Evolutionary conservation across 2,329 filamentous ascomycete species (phyloP).

Genomic region (Colletotrichum sp.): DNA sequence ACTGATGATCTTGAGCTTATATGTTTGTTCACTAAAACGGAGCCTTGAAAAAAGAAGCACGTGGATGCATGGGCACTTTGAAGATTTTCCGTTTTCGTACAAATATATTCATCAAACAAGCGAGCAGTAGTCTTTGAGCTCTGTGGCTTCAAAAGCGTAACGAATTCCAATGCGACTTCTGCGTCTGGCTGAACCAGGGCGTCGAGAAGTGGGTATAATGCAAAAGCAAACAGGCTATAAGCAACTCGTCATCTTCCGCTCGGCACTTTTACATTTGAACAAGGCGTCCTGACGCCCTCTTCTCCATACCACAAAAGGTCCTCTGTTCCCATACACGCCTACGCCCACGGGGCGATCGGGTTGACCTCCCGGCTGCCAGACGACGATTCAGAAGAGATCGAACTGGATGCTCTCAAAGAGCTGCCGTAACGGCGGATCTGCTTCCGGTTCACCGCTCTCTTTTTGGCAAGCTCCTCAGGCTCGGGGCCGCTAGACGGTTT

Average conservation of each 20-base stretch:
- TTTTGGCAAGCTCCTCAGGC: conserved; percentile 47
- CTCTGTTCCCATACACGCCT: neutral
- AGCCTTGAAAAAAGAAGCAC: neutral
- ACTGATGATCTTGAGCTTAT: neutral
- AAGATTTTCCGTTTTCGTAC: neutral
- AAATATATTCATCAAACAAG: neutral
- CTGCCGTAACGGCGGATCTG: conserved; percentile 29
- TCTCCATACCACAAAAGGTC: neutral
- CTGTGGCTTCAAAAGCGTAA: neutral
- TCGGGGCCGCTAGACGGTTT: conserved; percentile 49
- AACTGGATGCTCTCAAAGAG: conserved; percentile 29
- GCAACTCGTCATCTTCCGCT: neutral
- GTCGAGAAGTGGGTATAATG: conserved; percentile 9
- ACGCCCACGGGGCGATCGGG: conserved; percentile 36
- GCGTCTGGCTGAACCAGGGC: neutral
- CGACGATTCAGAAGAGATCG: conserved; percentile 39
- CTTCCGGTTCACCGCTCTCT: conserved; percentile 35
- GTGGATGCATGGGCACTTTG: neutral
- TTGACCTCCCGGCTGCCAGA: conserved; percentile 35
- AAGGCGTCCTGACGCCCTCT: neutral
- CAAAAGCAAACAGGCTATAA: neutral
- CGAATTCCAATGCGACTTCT: neutral
- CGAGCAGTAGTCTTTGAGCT: neutral
- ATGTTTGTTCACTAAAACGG: neutral
- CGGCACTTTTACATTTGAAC: neutral